phyloP scores from a whole-genome alignment of 345 rosid genomes.

The Linum lewisii region DNA sequence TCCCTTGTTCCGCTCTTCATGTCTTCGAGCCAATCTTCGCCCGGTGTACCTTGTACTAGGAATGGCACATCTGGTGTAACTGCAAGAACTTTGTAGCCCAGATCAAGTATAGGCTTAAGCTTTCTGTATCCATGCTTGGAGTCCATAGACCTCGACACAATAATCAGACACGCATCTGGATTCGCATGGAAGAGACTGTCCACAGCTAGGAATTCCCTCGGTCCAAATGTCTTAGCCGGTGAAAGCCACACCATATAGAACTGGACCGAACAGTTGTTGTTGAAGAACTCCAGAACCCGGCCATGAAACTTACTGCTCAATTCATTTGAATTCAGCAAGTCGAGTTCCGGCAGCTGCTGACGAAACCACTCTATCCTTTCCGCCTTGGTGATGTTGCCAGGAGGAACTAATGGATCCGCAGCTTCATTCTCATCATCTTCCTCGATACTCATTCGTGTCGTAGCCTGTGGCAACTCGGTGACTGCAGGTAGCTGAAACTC shows the following conservation, averaged over 20 bases:
- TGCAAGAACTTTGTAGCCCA: background rate
- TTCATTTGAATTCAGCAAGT: slow-evolving; percentile 12
- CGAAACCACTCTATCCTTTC: slow-evolving; percentile 9
- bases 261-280: slow-evolving; percentile 1
- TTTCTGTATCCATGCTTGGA: background rate
- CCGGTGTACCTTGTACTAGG: slow-evolving; percentile 22
- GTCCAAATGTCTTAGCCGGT: background rate
- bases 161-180: background rate
- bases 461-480: background rate
- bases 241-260: slow-evolving; percentile 3
- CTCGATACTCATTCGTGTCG: background rate
- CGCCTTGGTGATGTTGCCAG: background rate
- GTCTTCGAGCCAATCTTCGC: slow-evolving; percentile 52
- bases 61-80: slow-evolving; percentile 1
- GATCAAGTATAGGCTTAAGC: background rate
- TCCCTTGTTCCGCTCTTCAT: slow-evolving; percentile 52
- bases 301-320: slow-evolving; percentile 9
- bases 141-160: background rate
- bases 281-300: slow-evolving; percentile 3
- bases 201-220: slow-evolving; percentile 1
- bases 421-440: slow-evolving; percentile 1
- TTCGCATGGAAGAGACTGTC: background rate
- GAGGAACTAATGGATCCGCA: slow-evolving; percentile 9
- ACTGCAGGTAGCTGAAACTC: background rate
- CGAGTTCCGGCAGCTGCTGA: slow-evolving; percentile 6